Evolutionary conservation across 129 eudicot species (phyloP).

Genomic region (Apium graveolens): DNA sequence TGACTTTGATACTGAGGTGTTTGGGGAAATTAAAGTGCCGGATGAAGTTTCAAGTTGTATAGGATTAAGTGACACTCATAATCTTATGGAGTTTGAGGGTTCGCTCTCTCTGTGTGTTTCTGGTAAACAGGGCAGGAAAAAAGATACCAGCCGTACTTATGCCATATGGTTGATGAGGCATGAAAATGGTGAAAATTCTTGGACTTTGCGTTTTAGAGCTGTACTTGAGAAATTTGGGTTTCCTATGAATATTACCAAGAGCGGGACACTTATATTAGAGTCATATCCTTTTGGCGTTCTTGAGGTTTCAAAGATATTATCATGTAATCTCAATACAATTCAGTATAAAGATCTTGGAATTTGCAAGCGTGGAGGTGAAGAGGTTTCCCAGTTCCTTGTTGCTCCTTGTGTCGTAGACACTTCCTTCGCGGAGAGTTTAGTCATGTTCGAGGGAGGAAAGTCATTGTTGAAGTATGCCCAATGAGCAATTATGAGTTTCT

Average conservation of each 20-base stretch:
- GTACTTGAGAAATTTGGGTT: not conserved
- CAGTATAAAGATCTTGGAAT: not conserved
- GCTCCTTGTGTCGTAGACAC: not conserved
- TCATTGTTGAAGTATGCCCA: not conserved
- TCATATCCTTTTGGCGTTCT: too few relatives aligned
- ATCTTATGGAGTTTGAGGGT: not conserved
- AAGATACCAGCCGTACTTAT: too few relatives aligned
- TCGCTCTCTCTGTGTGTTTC: not conserved
- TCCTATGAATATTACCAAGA: not conserved
- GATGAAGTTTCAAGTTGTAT: not conserved
- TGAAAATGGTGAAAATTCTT: not conserved
- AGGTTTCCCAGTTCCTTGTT: not conserved
- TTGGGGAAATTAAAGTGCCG: too few relatives aligned
- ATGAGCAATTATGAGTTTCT: not conserved
- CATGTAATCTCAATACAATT: not conserved
- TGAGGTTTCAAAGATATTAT: not conserved
- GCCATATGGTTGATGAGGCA: not conserved
- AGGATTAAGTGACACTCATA: not conserved
- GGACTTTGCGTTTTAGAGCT: not conserved
- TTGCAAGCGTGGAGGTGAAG: not conserved
- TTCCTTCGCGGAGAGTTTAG: not conserved
- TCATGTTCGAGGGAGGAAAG: not conserved
- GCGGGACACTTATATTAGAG: conserved; percentile 2
- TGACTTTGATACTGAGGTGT: too few relatives aligned
- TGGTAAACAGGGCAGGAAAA: not conserved